A percentile compares a stretch with the other conserved stretches of the same genome.
Evolutionary conservation across 331 rosid genomes (phyloP).

Genomic region (Quercus tomentella): DNA sequence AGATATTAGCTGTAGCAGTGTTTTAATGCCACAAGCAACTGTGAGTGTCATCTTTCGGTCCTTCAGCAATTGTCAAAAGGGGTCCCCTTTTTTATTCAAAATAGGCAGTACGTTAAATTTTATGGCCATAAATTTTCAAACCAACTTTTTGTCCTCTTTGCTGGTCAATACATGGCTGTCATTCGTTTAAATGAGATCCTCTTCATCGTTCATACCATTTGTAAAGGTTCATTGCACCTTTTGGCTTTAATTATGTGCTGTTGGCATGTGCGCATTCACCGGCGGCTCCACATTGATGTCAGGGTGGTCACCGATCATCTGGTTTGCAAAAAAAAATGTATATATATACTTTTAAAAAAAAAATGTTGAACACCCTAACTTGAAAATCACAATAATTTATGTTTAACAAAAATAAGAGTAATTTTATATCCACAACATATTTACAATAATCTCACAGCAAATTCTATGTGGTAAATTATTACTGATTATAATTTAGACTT

Average conservation of each 20-base stretch:
- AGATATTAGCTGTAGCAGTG: neutral
- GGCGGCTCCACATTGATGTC: too few relatives aligned
- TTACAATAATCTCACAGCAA: too few relatives aligned
- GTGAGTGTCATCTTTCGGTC: neutral
- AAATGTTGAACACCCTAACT: too few relatives aligned
- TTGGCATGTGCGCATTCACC: too few relatives aligned
- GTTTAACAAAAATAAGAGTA: too few relatives aligned
- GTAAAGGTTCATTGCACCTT: constrained; percentile 22
- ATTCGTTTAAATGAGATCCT: neutral
- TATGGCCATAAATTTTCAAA: constrained; percentile 35
- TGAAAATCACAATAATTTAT: too few relatives aligned
- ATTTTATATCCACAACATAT: too few relatives aligned
- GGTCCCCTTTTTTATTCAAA: constrained; percentile 22
- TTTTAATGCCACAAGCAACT: constrained; percentile 21
- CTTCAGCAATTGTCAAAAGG: constrained; percentile 1
- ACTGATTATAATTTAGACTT: too few relatives aligned
- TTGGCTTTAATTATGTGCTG: constrained; percentile 29
- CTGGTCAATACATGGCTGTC: constrained; percentile 6
- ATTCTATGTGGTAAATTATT: too few relatives aligned
- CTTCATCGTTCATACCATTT: neutral
- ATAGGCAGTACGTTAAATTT: neutral
- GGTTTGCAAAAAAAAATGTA: too few relatives aligned
- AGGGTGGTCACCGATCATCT: too few relatives aligned
- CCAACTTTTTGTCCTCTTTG: constrained; percentile 16
- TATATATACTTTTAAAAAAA: too few relatives aligned